Base-by-base conservation (phyloP, 2,329 filamentous ascomycete genomes). In the Atkinsonella hypoxylon region DNA sequence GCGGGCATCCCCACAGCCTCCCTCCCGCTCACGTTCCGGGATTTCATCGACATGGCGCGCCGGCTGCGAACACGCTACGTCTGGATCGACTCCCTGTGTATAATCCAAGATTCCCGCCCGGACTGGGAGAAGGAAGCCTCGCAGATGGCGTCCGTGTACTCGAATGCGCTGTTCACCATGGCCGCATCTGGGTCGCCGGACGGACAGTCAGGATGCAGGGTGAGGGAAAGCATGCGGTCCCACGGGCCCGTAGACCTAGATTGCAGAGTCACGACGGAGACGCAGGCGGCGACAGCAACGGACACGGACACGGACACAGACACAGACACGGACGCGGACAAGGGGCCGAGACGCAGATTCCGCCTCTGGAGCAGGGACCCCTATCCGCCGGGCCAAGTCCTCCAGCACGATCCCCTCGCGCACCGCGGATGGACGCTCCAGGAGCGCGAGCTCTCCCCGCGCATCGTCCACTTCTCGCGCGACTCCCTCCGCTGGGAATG, bases 51-150 rank as follows among this genome's bases (percentile, higher is more conserved):
- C 7, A 47, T 58, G 4, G 46, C 52, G 1, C 51, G 53, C 1
- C 31, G 39, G 10, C 43, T 60, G 5, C 56, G 55, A 4, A n/a
- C 54, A 34, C 36, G 47, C 2, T 61, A 60, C 18, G 15, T 61
- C 5, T 62, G 59, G 59, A 61, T 62, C 26, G 59, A 62, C 48
- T 60, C 58, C 4, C 48, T 62, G 2, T 62, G 60, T 42, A 62
- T 61, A 41, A 48, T 61, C 7, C 59, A 60, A 49, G 56, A 57
- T 20, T 52, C 55, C 10, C 48, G 50, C 8, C 53, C 52, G 9
- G 58, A 58, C 34, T 59, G 57, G 57, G 42, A 49, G 30, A 47
- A 48, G 11, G 50, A 57, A 30, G 50, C 55, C 8, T 45, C 51
- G 2, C 40, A 54, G 17, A 57, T 56, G 56, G 51, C 53, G 20